Conservation (phyloP, 2,329 filamentous ascomycete species). For the Neobulgaria alba region DNA sequence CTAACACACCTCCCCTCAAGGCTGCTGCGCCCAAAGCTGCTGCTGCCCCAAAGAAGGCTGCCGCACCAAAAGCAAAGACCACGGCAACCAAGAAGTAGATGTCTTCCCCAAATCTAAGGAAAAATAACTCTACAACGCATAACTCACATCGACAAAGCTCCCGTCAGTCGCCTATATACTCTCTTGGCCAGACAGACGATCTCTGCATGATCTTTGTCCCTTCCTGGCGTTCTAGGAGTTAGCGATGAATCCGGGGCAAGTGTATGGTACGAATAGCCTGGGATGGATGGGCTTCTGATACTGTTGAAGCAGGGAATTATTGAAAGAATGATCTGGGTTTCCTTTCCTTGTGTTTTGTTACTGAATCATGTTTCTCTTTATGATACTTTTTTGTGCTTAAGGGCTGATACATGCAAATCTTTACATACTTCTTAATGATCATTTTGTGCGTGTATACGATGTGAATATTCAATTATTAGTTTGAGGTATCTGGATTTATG, state of each 20-base stretch:
- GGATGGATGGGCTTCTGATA: constrained; percentile 3
- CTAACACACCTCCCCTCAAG: constrained; percentile 7
- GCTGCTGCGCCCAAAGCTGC: background rate
- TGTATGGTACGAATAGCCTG: background rate
- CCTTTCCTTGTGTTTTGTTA: background rate
- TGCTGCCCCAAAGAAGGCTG: background rate
- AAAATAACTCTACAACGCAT: constrained; percentile 14
- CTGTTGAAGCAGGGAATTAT: background rate
- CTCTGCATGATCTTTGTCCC: constrained; percentile 17
- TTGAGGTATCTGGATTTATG: too few relatives aligned
- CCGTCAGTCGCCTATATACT: constrained; percentile 11
- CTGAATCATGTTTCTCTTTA: background rate
- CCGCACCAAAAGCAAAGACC: constrained; percentile 15
- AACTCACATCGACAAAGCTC: constrained; percentile 8
- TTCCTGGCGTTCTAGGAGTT: constrained; percentile 21
- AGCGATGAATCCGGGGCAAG: background rate
- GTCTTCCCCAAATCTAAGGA: constrained; percentile 20
- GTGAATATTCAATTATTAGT: constrained; percentile 10
- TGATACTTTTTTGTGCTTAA: background rate
- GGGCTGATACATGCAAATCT: background rate
- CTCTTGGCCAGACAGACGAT: constrained; percentile 15
- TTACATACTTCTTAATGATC: background rate
- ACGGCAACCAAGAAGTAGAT: constrained; percentile 32
- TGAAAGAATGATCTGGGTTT: background rate
- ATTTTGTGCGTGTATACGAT: background rate